Evolutionary conservation across 371 early-diverging fungal species (phyloP).

Genomic region (Apophysomyces ossiformis): DNA sequence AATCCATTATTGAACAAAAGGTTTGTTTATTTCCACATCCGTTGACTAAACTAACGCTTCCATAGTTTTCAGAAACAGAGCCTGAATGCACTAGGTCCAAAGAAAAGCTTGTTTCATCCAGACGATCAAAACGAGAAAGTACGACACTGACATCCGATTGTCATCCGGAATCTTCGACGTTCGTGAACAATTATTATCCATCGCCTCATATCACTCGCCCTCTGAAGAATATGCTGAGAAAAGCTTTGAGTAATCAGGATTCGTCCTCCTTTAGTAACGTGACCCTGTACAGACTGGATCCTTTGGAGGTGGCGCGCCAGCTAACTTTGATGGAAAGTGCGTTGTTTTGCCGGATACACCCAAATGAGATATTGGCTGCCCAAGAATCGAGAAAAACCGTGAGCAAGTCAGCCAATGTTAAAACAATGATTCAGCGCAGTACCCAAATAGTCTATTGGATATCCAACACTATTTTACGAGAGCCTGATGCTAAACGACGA

Average conservation of each 20-base stretch:
- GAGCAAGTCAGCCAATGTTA: constrained; percentile 49
- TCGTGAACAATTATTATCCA: constrained; percentile 15
- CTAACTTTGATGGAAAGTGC: constrained; percentile 70
- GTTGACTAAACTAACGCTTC: not conserved
- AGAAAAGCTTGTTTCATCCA: not conserved
- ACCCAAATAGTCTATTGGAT: constrained; percentile 72
- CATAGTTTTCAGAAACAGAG: not conserved
- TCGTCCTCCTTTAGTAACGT: constrained; percentile 2
- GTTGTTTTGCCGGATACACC: constrained; percentile 63
- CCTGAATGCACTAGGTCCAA: not conserved
- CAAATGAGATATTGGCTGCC: constrained; percentile 63
- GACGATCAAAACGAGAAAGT: not conserved
- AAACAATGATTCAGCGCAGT: constrained; percentile 56
- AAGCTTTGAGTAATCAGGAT: constrained; percentile 26
- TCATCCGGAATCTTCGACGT: not conserved
- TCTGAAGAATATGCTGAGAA: constrained; percentile 37
- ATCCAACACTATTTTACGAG: constrained; percentile 66
- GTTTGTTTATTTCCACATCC: constrained; percentile 23
- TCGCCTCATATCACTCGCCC: constrained; percentile 36
- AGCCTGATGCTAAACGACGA: constrained; percentile 70
- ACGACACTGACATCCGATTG: not conserved
- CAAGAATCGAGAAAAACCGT: constrained; percentile 62
- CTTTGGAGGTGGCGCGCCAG: constrained; percentile 79
- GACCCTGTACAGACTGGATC: constrained; percentile 63
- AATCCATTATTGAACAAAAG: constrained; percentile 35